Percentiles rank a stretch among this genome's conserved stretches.
These are phyloP conservation scores for Diaporthe ampelina DNA, from an alignment of 2,329 filamentous ascomycete species.

Conservation along the genomic window DNA sequence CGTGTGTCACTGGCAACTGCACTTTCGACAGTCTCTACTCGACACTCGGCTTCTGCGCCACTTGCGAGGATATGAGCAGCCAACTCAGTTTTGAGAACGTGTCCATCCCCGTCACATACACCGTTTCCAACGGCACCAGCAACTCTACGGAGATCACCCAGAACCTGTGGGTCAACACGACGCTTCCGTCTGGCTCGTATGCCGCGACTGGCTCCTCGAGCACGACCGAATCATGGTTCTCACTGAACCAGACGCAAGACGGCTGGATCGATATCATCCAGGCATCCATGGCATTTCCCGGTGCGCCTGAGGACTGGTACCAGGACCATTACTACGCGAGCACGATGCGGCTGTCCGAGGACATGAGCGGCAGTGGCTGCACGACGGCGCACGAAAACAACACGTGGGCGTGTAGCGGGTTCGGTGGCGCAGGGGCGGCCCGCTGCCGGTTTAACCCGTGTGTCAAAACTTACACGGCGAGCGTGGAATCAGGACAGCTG, in stretches of 20 bases:
- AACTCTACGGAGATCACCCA: background rate
- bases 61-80: slow-evolving; percentile 20
- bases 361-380: background rate
- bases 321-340: slow-evolving; percentile 17
- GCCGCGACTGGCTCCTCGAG: slow-evolving; percentile 4
- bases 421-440: slow-evolving; percentile 10
- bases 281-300: slow-evolving; percentile 9
- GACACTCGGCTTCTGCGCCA: slow-evolving; percentile 17
- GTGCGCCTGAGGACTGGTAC: slow-evolving; percentile 1
- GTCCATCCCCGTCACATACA: background rate
- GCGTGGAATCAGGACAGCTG: slow-evolving; percentile 1
- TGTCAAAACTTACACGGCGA: slow-evolving; percentile 18
- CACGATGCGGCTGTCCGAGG: background rate
- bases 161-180: background rate
- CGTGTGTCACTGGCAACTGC: slow-evolving; percentile 5
- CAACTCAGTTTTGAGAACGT: background rate
- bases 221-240: slow-evolving; percentile 1
- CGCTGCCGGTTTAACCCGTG: slow-evolving; percentile 10
- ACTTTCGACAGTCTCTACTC: background rate
- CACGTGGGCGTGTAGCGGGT: slow-evolving; percentile 13
- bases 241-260: background rate
- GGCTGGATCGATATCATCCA: slow-evolving; percentile 22
- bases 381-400: slow-evolving; percentile 8
- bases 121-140: background rate
- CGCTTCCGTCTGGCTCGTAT: slow-evolving; percentile 7